Evolutionary conservation across 768 basidiomycete species (phyloP).

Genomic region (Rhodotorula taiwanensis): DNA sequence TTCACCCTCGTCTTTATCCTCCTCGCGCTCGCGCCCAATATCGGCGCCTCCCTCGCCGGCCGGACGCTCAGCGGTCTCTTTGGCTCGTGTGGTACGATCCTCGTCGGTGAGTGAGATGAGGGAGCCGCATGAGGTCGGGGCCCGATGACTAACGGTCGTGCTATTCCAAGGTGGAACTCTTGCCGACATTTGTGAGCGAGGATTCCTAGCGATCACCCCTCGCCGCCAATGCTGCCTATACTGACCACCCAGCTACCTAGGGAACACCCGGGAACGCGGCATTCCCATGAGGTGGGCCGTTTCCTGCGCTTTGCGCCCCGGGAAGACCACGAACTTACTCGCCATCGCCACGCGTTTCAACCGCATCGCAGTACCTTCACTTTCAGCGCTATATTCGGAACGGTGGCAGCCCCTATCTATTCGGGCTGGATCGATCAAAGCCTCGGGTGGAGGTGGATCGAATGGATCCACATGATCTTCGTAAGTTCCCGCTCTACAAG

Average conservation of each 20-base stretch:
- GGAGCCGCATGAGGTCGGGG: too few species aligned
- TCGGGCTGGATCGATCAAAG: slow-evolving; percentile 35
- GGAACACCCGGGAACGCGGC: slow-evolving; percentile 36
- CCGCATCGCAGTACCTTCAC: too few species aligned
- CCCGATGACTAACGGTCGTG: too few species aligned
- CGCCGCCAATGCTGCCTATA: too few species aligned
- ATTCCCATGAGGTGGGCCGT: slow-evolving; percentile 38
- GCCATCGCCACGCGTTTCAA: too few species aligned
- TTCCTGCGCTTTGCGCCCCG: too few species aligned
- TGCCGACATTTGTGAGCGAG: slow-evolving; percentile 15
- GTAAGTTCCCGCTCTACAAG: too few species aligned
- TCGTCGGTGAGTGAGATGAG: too few species aligned
- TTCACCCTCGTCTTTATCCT: slow-evolving; percentile 39
- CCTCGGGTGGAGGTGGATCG: slow-evolving; percentile 38
- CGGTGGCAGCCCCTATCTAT: slow-evolving; percentile 37
- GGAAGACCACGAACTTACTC: too few species aligned
- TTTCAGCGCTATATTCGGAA: slow-evolving; percentile 37
- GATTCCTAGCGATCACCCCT: too few species aligned
- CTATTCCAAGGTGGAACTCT: slow-evolving; percentile 10
- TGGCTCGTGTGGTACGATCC: slow-evolving; percentile 35
- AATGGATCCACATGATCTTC: slow-evolving; percentile 39
- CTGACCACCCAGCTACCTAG: too few species aligned
- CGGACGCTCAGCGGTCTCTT: slow-evolving; percentile 34
- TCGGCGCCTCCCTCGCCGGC: slow-evolving; percentile 31
- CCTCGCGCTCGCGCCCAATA: slow-evolving; percentile 37